Percentiles rank a stretch among this genome's conserved stretches.
Conservation (phyloP, 257 asterid genomes). For the Salvia hispanica region DNA sequence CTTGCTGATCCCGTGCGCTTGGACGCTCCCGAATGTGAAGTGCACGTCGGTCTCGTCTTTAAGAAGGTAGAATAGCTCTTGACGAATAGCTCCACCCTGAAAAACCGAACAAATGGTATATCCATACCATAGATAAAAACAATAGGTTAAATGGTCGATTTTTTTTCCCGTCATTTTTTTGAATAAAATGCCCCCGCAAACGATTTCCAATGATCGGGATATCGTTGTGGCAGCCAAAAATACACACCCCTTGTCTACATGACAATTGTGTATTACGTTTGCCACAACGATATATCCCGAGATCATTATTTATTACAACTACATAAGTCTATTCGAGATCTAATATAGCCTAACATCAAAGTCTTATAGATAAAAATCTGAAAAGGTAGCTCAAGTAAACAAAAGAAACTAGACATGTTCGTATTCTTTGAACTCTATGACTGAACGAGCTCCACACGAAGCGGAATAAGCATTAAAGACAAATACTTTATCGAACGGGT, state of each 20-base stretch:
- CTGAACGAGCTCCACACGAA: not conserved
- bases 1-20: constrained; percentile 49
- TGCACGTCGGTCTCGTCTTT: constrained; percentile 71
- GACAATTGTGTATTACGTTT: no score
- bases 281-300: no score
- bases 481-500: not conserved
- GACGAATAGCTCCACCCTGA: constrained; percentile 84
- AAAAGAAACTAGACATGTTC: constrained; percentile 10
- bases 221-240: no score
- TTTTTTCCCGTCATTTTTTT: no score
- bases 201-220: no score
- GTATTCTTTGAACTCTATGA: not conserved
- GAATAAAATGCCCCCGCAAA: no score
- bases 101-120: constrained; percentile 22
- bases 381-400: not conserved
- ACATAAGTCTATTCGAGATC: not conserved
- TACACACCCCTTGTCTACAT: no score
- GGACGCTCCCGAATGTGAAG: constrained; percentile 65
- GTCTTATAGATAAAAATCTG: not conserved
- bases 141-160: not conserved
- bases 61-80: constrained; percentile 71
- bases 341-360: not conserved
- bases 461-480: constrained; percentile 2
- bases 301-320: no score
- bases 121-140: not conserved